Conservation (phyloP, 2,329 filamentous ascomycete genomes). For the Dothidotthia symphoricarpi region DNA sequence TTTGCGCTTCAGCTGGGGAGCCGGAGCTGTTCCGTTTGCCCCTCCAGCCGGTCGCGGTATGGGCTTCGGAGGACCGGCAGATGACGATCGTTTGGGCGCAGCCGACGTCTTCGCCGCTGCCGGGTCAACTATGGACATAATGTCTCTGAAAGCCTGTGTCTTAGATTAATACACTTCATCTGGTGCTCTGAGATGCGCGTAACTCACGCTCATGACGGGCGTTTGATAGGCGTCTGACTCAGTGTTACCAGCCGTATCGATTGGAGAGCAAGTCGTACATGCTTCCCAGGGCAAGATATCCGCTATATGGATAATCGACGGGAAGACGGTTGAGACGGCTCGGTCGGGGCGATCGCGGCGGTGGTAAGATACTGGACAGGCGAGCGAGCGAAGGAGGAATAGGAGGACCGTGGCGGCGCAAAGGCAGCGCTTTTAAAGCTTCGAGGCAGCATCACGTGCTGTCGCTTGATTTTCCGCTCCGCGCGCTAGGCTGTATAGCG, state of each 20-base stretch:
- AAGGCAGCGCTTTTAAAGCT: conserved; percentile 21
- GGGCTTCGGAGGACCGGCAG: conserved; percentile 34
- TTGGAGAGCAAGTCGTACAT: conserved; percentile 36
- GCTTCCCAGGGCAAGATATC: conserved; percentile 23
- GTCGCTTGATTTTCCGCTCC: conserved; percentile 14
- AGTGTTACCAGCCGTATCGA: conserved; percentile 39
- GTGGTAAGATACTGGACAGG: conserved; percentile 14
- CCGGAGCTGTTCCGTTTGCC: conserved; percentile 30
- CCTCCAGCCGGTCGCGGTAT: conserved; percentile 26
- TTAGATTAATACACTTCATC: conserved; percentile 9
- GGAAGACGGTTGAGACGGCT: conserved; percentile 13
- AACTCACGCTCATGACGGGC: conserved; percentile 42
- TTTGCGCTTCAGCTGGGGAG: conserved; percentile 44
- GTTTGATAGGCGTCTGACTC: conserved; percentile 35
- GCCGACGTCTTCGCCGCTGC: conserved; percentile 24
- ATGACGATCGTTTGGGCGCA: conserved; percentile 24
- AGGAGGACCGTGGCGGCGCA: conserved; percentile 26
- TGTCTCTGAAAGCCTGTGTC: conserved; percentile 33
- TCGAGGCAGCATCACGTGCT: conserved; percentile 17
- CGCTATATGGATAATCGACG: conserved; percentile 8
- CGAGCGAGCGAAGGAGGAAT: conserved; percentile 17
- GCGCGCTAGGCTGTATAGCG: conserved; percentile 3
- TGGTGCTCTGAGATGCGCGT: background rate
- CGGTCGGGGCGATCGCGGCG: conserved; percentile 15
- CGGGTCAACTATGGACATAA: conserved; percentile 42